Conservation (phyloP, 345 rosid species). For the Hevea brasiliensis region DNA sequence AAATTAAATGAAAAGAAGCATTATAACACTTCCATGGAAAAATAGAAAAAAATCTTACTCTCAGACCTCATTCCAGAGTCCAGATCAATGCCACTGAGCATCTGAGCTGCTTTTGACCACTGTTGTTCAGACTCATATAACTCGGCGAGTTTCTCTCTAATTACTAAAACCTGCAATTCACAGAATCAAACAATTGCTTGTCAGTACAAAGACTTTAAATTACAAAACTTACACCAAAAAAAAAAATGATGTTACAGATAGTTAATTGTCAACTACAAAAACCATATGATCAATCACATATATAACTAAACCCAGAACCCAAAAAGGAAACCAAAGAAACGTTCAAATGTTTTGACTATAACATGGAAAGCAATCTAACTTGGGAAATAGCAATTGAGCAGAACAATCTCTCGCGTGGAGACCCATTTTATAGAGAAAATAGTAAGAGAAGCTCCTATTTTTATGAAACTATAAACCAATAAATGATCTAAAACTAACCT, state of each 20-base stretch:
- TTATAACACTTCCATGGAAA: not conserved
- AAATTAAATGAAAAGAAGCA: not conserved
- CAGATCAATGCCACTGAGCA: constrained; percentile 96
- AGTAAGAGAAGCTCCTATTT: no score
- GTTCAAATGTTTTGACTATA: no score
- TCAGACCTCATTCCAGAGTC: constrained; percentile 94
- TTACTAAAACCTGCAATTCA: constrained; percentile 61
- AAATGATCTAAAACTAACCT: constrained; percentile 50
- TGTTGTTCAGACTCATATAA: constrained; percentile 86
- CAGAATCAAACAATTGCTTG: constrained; percentile 1
- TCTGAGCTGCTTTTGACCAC: constrained; percentile 98
- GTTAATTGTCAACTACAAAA: not conserved
- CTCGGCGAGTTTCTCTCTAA: constrained; percentile 94
- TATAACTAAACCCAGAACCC: not conserved
- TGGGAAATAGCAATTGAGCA: not conserved
- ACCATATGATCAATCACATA: not conserved
- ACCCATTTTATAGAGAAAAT: not conserved
- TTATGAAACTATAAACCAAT: not conserved
- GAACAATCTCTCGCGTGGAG: not conserved
- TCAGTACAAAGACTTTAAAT: not conserved
- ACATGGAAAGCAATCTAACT: not conserved
- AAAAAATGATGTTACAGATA: not conserved
- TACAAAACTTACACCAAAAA: not conserved
- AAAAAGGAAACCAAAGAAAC: not conserved
- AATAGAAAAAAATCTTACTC: constrained; percentile 2